A percentile compares a stretch with the other conserved stretches of the same genome.
These are phyloP conservation scores for Ustilago cynodontis DNA, from an alignment of 1,284 basidiomycete genomes.

Conservation along the genomic window DNA sequence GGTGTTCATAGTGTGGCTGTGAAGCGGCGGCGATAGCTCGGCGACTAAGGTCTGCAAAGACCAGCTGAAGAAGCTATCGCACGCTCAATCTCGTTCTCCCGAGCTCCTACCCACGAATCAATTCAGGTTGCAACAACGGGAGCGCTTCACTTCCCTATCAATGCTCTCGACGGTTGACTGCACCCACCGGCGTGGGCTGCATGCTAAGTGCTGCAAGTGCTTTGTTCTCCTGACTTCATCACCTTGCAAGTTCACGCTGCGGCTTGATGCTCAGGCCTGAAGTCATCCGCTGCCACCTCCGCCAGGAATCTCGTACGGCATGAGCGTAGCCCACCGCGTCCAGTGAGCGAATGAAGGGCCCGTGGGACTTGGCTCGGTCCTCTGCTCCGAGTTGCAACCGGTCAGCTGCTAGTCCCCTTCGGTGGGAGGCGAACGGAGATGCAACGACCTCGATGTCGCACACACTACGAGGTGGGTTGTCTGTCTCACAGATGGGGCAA, in stretches of 20 bases:
- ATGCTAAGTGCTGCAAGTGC: background rate
- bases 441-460: constrained; percentile 7
- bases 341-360: background rate
- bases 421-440: background rate
- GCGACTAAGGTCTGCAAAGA: background rate
- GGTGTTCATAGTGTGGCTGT: constrained; percentile 1
- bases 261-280: background rate
- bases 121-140: background rate
- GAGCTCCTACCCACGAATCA: constrained; percentile 2
- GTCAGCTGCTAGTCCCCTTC: background rate
- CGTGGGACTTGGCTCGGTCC: background rate
- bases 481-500: background rate
- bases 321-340: background rate
- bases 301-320: background rate
- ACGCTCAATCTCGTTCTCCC: background rate
- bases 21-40: background rate
- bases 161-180: background rate
- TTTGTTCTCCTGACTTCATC: background rate
- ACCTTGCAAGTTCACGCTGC: background rate
- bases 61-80: background rate
- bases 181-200: background rate
- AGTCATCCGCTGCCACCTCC: background rate
- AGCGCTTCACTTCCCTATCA: background rate
- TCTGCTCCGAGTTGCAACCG: background rate
- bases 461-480: background rate